phyloP scores from a whole-genome alignment of 2,329 filamentous ascomycete species.

The Fusarium sublunatum region DNA sequence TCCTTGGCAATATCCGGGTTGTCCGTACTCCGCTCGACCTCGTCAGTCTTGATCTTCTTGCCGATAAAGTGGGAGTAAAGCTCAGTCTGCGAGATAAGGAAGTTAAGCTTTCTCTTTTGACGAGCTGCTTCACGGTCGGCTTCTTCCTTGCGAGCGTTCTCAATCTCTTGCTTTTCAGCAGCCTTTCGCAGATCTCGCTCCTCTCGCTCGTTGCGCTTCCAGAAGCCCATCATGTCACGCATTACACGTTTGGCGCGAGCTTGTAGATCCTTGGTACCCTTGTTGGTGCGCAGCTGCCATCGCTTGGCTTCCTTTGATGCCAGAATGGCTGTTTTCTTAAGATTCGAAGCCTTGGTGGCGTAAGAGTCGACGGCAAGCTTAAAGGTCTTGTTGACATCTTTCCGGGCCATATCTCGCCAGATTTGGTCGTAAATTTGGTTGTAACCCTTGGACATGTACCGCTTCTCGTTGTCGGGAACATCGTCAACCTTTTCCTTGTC shows the following conservation, averaged over 20 bases:
- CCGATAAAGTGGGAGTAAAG: constrained; percentile 99
- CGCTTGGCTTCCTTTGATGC: constrained; percentile 97
- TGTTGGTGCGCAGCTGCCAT: constrained; percentile 98
- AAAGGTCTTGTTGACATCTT: constrained; percentile 92
- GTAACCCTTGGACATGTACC: constrained; percentile 90
- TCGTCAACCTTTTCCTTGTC: constrained; percentile 65
- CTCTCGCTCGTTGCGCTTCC: constrained; percentile 98
- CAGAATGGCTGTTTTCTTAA: constrained; percentile 96
- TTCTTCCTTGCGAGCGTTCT: constrained; percentile 96
- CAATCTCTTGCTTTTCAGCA: constrained; percentile 94
- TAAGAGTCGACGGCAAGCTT: constrained; percentile 89
- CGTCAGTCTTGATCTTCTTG: constrained; percentile 98
- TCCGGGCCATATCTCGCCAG: constrained; percentile 92
- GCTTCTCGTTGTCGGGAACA: constrained; percentile 66
- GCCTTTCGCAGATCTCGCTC: constrained; percentile 94
- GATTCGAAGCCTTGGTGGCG: constrained; percentile 89
- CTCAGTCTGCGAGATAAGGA: constrained; percentile 98
- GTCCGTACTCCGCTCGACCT: constrained; percentile 90
- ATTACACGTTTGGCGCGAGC: constrained; percentile 97
- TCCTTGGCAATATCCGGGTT: constrained; percentile 76
- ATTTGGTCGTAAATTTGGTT: constrained; percentile 98
- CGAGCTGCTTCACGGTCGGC: constrained; percentile 96
- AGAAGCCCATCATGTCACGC: constrained; percentile 99
- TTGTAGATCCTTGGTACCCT: constrained; percentile 97
- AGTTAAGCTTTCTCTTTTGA: constrained; percentile 98